A percentile compares a stretch with the other conserved stretches of the same genome.
Conservation (phyloP, 148 eudicot species). For the Camellia granthamiana region DNA sequence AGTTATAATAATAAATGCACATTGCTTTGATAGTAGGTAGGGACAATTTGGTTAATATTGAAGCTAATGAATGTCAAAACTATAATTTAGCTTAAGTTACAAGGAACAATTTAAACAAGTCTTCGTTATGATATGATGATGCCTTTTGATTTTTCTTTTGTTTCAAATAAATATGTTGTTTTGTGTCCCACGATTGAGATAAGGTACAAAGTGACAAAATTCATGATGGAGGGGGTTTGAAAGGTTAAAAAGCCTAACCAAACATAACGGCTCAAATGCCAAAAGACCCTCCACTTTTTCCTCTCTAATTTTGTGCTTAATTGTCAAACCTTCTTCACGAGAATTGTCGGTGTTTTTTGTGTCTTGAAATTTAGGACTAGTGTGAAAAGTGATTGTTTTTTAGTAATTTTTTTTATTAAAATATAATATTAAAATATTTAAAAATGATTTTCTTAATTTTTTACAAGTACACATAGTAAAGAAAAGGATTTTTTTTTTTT, state of each 20-base stretch:
- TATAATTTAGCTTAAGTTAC: not conserved
- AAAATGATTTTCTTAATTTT: too few species aligned
- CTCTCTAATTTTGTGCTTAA: not conserved
- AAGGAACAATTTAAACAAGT: not conserved
- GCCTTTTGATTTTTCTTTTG: not conserved
- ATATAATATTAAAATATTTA: too few species aligned
- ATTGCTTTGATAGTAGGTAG: not conserved
- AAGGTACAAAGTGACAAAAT: not conserved
- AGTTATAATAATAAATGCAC: too few species aligned
- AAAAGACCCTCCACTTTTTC: constrained; percentile 8
- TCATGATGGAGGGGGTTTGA: not conserved
- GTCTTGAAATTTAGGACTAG: too few species aligned
- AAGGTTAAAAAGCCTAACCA: not conserved
- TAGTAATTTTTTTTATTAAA: too few species aligned
- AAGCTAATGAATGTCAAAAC: not conserved
- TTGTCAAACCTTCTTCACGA: constrained; percentile 14
- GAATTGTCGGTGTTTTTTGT: constrained; percentile 4
- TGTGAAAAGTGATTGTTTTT: not conserved
- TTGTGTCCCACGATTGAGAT: not conserved
- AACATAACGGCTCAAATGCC: constrained; percentile 18
- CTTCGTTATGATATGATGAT: not conserved
- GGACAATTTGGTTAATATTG: not conserved
- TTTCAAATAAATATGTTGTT: not conserved
- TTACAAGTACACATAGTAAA: too few species aligned
- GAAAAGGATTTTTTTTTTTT: too few species aligned